Base-by-base conservation (phyloP, 2,329 filamentous ascomycete genomes). In the Pseudopithomyces chartarum region DNA sequence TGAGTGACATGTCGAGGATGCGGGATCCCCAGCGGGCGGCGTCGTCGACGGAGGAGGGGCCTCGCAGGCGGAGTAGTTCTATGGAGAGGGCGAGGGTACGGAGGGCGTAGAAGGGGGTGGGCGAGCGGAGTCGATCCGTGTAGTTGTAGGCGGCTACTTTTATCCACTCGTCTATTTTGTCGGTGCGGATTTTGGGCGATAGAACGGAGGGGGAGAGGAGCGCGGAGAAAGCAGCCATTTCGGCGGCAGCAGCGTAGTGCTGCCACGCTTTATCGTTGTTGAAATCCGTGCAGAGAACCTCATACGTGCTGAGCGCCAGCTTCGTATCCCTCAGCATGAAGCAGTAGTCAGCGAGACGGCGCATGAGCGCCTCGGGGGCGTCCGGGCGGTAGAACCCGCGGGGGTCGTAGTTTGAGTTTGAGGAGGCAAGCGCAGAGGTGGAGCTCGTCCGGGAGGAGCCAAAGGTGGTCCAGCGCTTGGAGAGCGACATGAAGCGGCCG, bases 291-390 rank as follows among this genome's bases (percentile, higher is more conserved):
- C 92, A 87, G 8, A 99, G 79, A 5, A 99, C 84, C 55, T 99
- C 94, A 73, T 97, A 99, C 0, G 91, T 97, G 12, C 90, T 92
- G 65, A 95, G 86, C 10, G 95, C 91, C 34, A 99, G 80, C 76
- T 96, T 97, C 87, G 90, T 99, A 75, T 99, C 96, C 32, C 95
- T 87, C 36, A 99, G 83, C 93, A 99, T 97, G 70, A 99, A 96
- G 11, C 92, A 89, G 76, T 94, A 98, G 73, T 99, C 95, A 42
- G 91, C 95, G 47, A 99, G 81, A 71, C 96, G 96, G 34, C 95
- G 88, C 86, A 99, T 91, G 48, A 95, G 85, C 3, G 94, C 93
- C 79, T 99, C 96, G 0, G 92, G 88, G 0, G 90, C 81, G 60
- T 96, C 92, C 0, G 91, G 89, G 23, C 85, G 83, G 75, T 98